phyloP scores from a whole-genome alignment of 768 basidiomycete genomes.

The Mycena indigotica region DNA sequence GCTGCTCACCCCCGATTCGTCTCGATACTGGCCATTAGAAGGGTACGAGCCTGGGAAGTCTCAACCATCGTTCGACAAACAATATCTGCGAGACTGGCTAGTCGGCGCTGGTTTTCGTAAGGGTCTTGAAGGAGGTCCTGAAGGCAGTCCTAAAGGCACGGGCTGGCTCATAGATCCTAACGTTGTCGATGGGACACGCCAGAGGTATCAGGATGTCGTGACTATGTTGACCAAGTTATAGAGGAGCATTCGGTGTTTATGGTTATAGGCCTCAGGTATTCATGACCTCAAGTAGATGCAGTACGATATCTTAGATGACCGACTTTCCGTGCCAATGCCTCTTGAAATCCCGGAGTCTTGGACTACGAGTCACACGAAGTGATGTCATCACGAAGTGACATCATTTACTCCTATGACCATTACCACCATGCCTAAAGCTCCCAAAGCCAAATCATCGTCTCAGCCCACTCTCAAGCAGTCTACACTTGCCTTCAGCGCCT shows the following conservation, averaged over 20 bases:
- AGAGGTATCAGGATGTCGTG: constrained; percentile 80
- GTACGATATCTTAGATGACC: too few species aligned
- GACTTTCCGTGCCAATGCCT: too few species aligned
- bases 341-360: too few species aligned
- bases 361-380: not conserved
- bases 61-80: constrained; percentile 96
- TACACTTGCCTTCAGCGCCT: constrained; percentile 45
- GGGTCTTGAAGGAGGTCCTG: constrained; percentile 75
- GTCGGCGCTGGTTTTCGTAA: constrained; percentile 71
- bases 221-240: constrained; percentile 47
- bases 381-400: not conserved
- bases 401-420: not conserved
- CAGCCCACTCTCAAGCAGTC: constrained; percentile 35
- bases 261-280: not conserved
- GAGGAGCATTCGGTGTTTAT: not conserved
- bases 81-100: constrained; percentile 92
- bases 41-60: constrained; percentile 71
- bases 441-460: not conserved
- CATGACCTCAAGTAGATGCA: too few species aligned
- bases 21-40: constrained; percentile 89
- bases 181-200: constrained; percentile 75
- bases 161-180: constrained; percentile 80
- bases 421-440: constrained; percentile 1
- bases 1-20: constrained; percentile 95
- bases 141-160: constrained; percentile 57